Evolutionary conservation across 169 alveolate genomes (phyloP), one percentile per base, ranked within the genome.

Genomic region (Perkinsus olseni): DNA sequence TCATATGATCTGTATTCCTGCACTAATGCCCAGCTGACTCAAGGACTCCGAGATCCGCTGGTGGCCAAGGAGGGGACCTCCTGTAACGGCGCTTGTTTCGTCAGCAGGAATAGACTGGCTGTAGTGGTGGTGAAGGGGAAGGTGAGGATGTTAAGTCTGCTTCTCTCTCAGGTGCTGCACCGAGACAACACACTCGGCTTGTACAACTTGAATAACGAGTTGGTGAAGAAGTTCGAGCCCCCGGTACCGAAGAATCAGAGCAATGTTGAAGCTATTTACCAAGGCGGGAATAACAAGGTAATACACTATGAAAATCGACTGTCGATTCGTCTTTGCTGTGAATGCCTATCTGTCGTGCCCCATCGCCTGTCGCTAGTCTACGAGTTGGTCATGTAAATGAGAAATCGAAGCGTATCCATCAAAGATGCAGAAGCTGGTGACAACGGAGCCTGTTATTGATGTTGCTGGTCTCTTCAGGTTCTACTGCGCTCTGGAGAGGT

Each of bases 121-220:
- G 82, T 62, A 62, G 17, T 62, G 1, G 34, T 21, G 17, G 82
- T 24, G 50, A n/a, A n/a, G n/a, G 13, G 82, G 82, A 0, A 28
- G 28, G 13, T 8, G 34, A 8, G 82, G 17, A 6, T 62, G 17
- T 62, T 62, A 13, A 24, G 37, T 62, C 82, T 8, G 1, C 17
- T 62, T 24, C 31, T 6, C 91, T 51, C 8, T 37, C 37, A 40
- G 92, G 93, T 94, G 74, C 74, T 74, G 39, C 74, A 36, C 74
- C 50, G 91, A 24, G 34, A 24, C 38, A 91, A 92, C 38, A 21
- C 74, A 0, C n/a, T 92, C 38, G 95, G 94, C 4, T 37, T 95
- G 38, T 95, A 94, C 92, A 94, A 94, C 92, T 31, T 94, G 91
- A 94, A 92, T 91, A 95, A 94, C 91, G 96, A 95, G 93, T 92